Conservation (phyloP, 1,139 yeast species). For the Oligophagozyma castellii region DNA sequence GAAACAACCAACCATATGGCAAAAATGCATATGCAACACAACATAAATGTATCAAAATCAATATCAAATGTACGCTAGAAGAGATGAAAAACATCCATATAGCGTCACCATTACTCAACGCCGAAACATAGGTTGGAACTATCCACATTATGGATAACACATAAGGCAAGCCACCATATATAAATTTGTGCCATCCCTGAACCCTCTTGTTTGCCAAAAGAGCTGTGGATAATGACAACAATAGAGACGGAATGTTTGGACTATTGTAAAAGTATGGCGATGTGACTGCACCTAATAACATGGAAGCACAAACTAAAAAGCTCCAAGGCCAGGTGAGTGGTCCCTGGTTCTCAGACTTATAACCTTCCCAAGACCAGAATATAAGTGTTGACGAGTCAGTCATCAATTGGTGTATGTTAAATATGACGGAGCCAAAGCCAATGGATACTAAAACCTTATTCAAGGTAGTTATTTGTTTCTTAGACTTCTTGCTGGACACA, state of each 20-base stretch:
- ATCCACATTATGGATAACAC: slow-evolving; percentile 49
- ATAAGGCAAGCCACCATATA: slow-evolving; percentile 54
- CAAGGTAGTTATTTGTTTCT: slow-evolving; percentile 3
- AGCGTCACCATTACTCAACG: slow-evolving; percentile 45
- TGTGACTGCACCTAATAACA: slow-evolving; percentile 42
- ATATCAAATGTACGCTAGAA: slow-evolving; percentile 39
- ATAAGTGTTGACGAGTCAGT: slow-evolving; percentile 77
- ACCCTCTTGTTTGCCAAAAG: slow-evolving; percentile 12
- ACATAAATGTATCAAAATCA: slow-evolving; percentile 82
- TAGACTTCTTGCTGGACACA: slow-evolving; percentile 3
- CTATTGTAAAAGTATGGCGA: slow-evolving; percentile 18
- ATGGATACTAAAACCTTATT: slow-evolving; percentile 26
- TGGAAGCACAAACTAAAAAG: slow-evolving; percentile 44
- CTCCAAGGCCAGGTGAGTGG: slow-evolving; percentile 91
- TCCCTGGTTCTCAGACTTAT: slow-evolving; percentile 50
- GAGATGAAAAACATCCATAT: slow-evolving; percentile 45
- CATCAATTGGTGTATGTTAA: slow-evolving; percentile 58
- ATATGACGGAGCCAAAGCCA: slow-evolving; percentile 70
- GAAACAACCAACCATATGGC: slow-evolving; percentile 76
- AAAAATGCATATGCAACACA: slow-evolving; percentile 96
- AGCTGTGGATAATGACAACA: slow-evolving; percentile 32
- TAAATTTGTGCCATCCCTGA: slow-evolving; percentile 70
- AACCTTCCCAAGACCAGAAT: slow-evolving; percentile 93
- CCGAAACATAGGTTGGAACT: slow-evolving; percentile 49
- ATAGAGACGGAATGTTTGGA: slow-evolving; percentile 21